Evolutionary conservation across 1,284 basidiomycete genomes (phyloP).

Genomic region (Ganoderma multipileum): DNA sequence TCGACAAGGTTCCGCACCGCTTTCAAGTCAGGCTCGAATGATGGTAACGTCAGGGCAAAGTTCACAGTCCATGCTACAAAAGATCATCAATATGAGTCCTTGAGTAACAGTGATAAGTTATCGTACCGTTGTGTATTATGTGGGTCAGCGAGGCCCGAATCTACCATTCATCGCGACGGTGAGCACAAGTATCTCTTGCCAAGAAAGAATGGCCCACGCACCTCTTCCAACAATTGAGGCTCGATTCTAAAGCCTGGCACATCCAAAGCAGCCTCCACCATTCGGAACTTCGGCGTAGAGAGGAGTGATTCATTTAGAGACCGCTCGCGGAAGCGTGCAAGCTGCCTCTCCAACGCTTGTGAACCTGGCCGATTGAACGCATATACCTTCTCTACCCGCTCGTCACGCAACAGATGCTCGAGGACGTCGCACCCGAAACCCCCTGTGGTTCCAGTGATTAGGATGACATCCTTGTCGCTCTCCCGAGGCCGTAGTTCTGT

Average conservation of each 20-base stretch:
- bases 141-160: conserved; percentile 33
- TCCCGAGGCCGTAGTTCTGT: conserved; percentile 3
- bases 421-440: conserved; percentile 33
- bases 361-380: conserved; percentile 29
- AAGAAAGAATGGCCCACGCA: neutral
- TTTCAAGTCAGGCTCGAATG: conserved; percentile 32
- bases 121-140: conserved; percentile 44
- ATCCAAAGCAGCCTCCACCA: conserved; percentile 43
- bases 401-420: conserved; percentile 24
- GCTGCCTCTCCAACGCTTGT: conserved; percentile 14
- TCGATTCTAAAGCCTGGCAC: conserved; percentile 40
- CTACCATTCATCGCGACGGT: conserved; percentile 8
- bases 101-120: neutral
- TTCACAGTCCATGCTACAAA: conserved; percentile 44
- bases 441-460: conserved; percentile 38
- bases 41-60: conserved; percentile 39
- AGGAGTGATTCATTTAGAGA: conserved; percentile 40
- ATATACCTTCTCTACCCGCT: conserved; percentile 28
- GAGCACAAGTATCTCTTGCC: neutral
- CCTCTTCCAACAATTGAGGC: conserved; percentile 38
- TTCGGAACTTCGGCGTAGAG: conserved; percentile 37
- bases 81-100: neutral
- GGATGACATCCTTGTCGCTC: conserved; percentile 29
- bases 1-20: conserved; percentile 30
- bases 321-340: conserved; percentile 36